Percentiles rank a stretch among this genome's conserved stretches.
These are phyloP conservation scores for Auriscalpium orientale DNA, from an alignment of 768 basidiomycete species.

Conservation along the genomic window DNA sequence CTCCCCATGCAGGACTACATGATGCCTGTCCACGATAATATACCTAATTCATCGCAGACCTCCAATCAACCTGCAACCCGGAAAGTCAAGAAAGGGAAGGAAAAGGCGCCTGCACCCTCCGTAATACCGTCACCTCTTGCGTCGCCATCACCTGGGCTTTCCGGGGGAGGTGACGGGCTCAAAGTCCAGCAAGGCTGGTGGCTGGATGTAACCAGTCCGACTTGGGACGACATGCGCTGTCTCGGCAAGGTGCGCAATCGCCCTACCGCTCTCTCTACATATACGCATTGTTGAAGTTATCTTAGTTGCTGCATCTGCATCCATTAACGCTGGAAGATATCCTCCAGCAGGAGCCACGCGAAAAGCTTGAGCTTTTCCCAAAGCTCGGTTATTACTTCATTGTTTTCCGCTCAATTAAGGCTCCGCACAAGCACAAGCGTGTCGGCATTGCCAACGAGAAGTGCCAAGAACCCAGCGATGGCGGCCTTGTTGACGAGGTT, in stretches of 20 bases:
- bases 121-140: background rate
- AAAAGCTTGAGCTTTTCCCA: conserved; percentile 85
- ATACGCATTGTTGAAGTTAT: background rate
- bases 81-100: conserved; percentile 40
- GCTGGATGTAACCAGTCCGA: conserved; percentile 82
- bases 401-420: conserved; percentile 77
- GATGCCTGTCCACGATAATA: conserved; percentile 22
- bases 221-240: conserved; percentile 79
- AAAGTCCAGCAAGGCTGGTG: conserved; percentile 66
- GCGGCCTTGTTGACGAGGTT: conserved; percentile 57
- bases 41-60: too few species aligned
- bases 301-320: conserved; percentile 76
- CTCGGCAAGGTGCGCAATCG: conserved; percentile 61
- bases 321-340: conserved; percentile 93
- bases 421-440: conserved; percentile 34
- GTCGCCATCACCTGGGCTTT: background rate
- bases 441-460: conserved; percentile 24
- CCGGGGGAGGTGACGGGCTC: conserved; percentile 2
- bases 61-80: background rate
- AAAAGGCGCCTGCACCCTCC: conserved; percentile 24
- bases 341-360: conserved; percentile 82
- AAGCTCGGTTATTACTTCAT: conserved; percentile 90
- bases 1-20: conserved; percentile 27
- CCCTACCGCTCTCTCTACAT: background rate
- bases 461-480: conserved; percentile 21